A percentile compares a stretch with the other conserved stretches of the same genome.
Conservation (phyloP, 164 flowering plant species). For the Amborella trichopoda region DNA sequence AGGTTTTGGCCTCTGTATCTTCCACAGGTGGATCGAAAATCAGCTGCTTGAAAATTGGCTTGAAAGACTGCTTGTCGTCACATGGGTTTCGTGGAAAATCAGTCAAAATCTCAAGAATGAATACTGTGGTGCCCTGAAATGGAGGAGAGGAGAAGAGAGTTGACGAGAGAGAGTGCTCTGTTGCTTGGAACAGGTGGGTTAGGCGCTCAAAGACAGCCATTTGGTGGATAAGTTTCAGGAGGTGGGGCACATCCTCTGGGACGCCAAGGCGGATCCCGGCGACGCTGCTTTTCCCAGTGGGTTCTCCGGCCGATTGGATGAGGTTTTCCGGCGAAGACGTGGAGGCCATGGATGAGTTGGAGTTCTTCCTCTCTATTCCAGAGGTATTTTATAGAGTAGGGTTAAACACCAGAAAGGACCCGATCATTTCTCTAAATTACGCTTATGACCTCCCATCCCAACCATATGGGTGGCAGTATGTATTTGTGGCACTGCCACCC, state of each 20-base stretch:
- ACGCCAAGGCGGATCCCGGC: constrained; percentile 57
- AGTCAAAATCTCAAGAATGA: constrained; percentile 57
- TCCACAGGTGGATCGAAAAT: constrained; percentile 1
- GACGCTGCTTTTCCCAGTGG: too few relatives aligned
- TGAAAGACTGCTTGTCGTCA: too few relatives aligned
- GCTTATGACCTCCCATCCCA: too few relatives aligned
- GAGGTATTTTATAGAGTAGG: too few relatives aligned
- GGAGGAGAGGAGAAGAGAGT: constrained; percentile 69
- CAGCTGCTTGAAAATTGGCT: neutral
- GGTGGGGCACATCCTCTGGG: constrained; percentile 48
- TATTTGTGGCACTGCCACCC: too few relatives aligned
- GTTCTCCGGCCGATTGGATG: too few relatives aligned
- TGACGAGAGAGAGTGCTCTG: constrained; percentile 49
- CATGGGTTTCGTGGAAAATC: constrained; percentile 16
- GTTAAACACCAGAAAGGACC: too few relatives aligned
- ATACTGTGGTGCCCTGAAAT: constrained; percentile 70
- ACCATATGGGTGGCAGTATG: too few relatives aligned
- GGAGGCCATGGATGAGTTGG: too few relatives aligned
- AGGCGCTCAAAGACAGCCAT: constrained; percentile 87
- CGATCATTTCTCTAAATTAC: too few relatives aligned
- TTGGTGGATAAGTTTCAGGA: constrained; percentile 72
- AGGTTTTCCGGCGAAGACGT: too few relatives aligned
- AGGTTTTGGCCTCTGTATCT: constrained; percentile 42
- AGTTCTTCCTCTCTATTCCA: too few relatives aligned
- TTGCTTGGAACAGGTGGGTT: constrained; percentile 61